Conservation (phyloP, 202 grass and related monocot species). For the Hordeum pubiflorum region DNA sequence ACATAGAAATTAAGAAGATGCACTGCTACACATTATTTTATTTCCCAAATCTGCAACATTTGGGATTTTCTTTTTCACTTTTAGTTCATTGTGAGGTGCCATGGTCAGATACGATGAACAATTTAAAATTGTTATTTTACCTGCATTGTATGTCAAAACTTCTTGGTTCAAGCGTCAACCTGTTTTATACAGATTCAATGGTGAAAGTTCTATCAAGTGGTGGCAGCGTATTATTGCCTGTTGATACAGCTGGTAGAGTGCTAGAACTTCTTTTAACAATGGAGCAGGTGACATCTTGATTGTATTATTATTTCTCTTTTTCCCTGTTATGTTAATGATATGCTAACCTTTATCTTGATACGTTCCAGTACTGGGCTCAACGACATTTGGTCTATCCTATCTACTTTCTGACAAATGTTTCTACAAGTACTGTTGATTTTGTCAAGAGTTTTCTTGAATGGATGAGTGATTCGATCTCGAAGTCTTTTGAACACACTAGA, state of each 20-base stretch:
- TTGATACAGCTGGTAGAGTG: conserved; percentile 92
- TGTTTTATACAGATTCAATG: conserved; percentile 63
- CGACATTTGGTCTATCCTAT: conserved; percentile 70
- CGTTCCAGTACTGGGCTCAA: conserved; percentile 79
- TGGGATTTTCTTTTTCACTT: not conserved
- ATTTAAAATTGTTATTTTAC: conserved; percentile 8
- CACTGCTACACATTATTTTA: not conserved
- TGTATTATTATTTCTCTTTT: not conserved
- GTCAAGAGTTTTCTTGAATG: conserved; percentile 99
- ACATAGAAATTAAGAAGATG: not conserved
- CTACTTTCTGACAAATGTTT: conserved; percentile 95
- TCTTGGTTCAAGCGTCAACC: not conserved
- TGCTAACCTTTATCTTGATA: conserved; percentile 32
- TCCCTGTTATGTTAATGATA: not conserved
- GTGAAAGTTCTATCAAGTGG: conserved; percentile 59
- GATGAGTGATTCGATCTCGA: conserved; percentile 92
- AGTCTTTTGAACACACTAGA: conserved; percentile 81
- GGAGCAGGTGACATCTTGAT: conserved; percentile 54
- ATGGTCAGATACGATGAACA: not conserved
- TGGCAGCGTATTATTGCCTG: conserved; percentile 80
- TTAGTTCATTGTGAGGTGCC: not conserved
- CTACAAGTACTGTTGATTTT: conserved; percentile 82
- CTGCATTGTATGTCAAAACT: not conserved
- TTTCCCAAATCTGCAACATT: not conserved
- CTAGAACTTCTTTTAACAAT: conserved; percentile 90